phyloP scores from a whole-genome alignment of 2,329 filamentous ascomycete genomes.

The Colletotrichum sp. region DNA sequence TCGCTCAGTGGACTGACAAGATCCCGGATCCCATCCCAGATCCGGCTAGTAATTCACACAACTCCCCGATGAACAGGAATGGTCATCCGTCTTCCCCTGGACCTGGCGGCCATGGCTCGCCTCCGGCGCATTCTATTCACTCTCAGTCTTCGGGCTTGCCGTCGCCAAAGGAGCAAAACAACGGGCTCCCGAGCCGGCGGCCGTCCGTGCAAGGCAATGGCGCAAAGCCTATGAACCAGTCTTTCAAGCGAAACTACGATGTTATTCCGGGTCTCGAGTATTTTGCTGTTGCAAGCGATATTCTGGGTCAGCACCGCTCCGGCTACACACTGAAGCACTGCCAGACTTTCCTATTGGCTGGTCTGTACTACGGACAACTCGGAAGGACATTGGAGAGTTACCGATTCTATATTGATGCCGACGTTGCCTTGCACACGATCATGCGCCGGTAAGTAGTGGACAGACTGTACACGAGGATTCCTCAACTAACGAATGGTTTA shows the following conservation, averaged over 20 bases:
- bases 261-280: constrained; percentile 89
- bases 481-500: neutral
- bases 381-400: constrained; percentile 87
- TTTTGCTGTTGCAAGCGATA: constrained; percentile 85
- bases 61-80: constrained; percentile 45
- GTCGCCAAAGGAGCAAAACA: constrained; percentile 58
- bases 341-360: constrained; percentile 83
- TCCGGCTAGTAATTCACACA: constrained; percentile 42
- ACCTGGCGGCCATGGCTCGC: constrained; percentile 53
- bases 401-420: constrained; percentile 62
- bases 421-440: constrained; percentile 70
- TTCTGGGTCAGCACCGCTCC: constrained; percentile 81
- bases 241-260: constrained; percentile 71
- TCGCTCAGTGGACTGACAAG: constrained; percentile 65
- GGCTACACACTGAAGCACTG: constrained; percentile 83
- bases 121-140: constrained; percentile 47
- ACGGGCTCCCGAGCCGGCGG: constrained; percentile 47
- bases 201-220: constrained; percentile 53
- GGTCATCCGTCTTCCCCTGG: constrained; percentile 55
- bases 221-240: constrained; percentile 3
- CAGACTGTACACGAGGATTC: neutral
- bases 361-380: constrained; percentile 87
- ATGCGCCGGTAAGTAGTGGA: constrained; percentile 71
- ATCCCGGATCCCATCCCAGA: constrained; percentile 55
- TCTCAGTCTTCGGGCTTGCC: constrained; percentile 56